These are phyloP conservation scores for Venturia carpophila DNA, from an alignment of 2,329 filamentous ascomycete genomes.

Conservation along the genomic window DNA sequence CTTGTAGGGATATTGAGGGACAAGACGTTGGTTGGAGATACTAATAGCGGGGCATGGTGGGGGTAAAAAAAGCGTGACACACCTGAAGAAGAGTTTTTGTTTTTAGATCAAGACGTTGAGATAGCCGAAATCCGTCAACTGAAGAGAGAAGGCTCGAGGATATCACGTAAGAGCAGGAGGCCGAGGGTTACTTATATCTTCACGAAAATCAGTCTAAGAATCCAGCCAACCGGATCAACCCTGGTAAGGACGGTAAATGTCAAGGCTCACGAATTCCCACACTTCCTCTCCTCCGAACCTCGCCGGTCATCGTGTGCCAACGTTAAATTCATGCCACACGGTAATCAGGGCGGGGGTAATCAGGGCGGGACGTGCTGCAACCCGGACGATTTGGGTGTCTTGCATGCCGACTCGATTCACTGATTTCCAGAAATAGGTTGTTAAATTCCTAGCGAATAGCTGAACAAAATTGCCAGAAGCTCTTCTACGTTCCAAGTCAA, in stretches of 20 bases:
- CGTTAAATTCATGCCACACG: neutral
- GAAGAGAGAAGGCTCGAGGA: neutral
- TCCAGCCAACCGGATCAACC: slow-evolving; percentile 5
- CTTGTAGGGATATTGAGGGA: neutral
- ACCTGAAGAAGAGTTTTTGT: neutral
- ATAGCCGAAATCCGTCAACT: neutral
- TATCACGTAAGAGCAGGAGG: neutral
- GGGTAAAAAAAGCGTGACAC: neutral
- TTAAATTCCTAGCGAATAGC: neutral
- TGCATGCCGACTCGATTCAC: neutral
- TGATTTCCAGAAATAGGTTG: neutral
- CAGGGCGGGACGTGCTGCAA: neutral
- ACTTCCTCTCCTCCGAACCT: slow-evolving; percentile 4
- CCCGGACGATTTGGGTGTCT: neutral
- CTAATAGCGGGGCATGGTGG: neutral
- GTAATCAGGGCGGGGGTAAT: neutral
- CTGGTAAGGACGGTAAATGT: neutral
- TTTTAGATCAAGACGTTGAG: neutral
- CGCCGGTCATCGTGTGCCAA: slow-evolving; percentile 5
- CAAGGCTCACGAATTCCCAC: neutral
- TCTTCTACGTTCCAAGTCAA: neutral
- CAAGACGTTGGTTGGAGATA: neutral
- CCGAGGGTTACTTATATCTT: slow-evolving; percentile 4
- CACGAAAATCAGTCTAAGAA: neutral
- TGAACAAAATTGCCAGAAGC: neutral